Evolutionary conservation across 441 rosid species (phyloP), one percentile per base, ranked within the genome.

Genomic region (Macaranga tanarius): DNA sequence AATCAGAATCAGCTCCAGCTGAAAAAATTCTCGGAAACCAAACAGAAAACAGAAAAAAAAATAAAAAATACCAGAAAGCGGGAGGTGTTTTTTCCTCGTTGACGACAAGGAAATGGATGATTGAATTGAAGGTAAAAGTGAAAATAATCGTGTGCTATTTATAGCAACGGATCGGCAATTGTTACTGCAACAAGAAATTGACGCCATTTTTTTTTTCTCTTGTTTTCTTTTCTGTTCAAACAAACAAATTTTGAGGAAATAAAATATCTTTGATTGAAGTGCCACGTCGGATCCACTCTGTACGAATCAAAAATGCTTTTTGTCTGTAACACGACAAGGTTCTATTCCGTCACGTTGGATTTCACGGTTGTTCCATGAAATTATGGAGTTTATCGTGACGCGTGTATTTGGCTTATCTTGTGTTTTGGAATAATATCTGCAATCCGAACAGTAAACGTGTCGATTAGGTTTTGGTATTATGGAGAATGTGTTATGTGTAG

Each of bases 221-320:
- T 60, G 2, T 34, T 65, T 51, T 57, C 48, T 51, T 19, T 34
- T 65, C 48, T 20, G 38, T 70, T 7, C 25, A 9, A 47, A 22
- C 8, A 20, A 45, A 11, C 6, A n/a, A n/a, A n/a, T 22, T 16
- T 16, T 16, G 69, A 73, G 72, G 25, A 2, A 2, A 50, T 25
- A 72, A 52, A 19, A 1, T 16, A 10, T 51, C 40, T 12, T 0
- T 11, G 77, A 81, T 77, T 16, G 15, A 1, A 20, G 4, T 38
- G 26, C 82, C 89, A 82, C 89, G 89, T 81, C 23, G 26, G 84
- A 76, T 75, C 77, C 73, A 74, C 73, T 76, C 25, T 54, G 63
- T 10, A 25, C 72, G 75, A 51, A 75, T 71, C 72, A 69, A 19
- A 5, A 48, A 47, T 10, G 12, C 20, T 16, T 34, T 15, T 63